Base-by-base conservation (phyloP, 495 filamentous ascomycete species). In the Aspergillus diversus region DNA sequence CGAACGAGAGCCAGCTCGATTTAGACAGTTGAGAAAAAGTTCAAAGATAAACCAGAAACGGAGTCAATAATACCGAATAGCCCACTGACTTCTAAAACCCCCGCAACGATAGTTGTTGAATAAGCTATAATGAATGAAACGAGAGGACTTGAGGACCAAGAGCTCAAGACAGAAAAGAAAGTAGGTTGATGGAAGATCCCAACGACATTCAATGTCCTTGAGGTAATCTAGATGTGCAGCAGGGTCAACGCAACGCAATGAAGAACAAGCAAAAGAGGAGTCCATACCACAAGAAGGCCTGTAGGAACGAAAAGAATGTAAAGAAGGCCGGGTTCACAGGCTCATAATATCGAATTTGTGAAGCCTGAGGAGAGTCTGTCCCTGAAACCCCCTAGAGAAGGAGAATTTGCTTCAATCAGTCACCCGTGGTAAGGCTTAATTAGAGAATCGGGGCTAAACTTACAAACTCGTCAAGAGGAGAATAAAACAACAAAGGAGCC, bases 121-220 rank as follows among this genome's bases (percentile, higher is more conserved):
- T 31, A 58, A 33, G 59, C n/a, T 52, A 60, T 12, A 55, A 60
- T 50, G 11, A 42, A 37, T 47, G n/a, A 65, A 65, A 50, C 31
- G 60, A 60, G 59, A 37, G 62, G 58, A 59, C 60, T 64, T 70
- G 59, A 64, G 50, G 51, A 57, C 55, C 52, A 60, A 27, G 52
- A 49, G 66, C 61, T 65, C 66, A 67, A 64, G 53, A 42, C 56
- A 47, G 59, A 63, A 58, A 53, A 63, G 66, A 66, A 63, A 39
- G 57, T 70, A 50, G 5, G 31, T 54, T 63, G 46, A 66, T 51
- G 63, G 46, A 75, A 37, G 66, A 70, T 68, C 65, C 68, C 15
- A 72, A 69, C 37, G 71, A 70, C 75, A 76, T 60, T 79, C 76
- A 79, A 77, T 76, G 72, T 74, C 76, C 68, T 68, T 66, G 60